These are phyloP conservation scores for Recurvomyces mirabilis DNA, from an alignment of 495 filamentous ascomycete genomes.

Conservation along the genomic window DNA sequence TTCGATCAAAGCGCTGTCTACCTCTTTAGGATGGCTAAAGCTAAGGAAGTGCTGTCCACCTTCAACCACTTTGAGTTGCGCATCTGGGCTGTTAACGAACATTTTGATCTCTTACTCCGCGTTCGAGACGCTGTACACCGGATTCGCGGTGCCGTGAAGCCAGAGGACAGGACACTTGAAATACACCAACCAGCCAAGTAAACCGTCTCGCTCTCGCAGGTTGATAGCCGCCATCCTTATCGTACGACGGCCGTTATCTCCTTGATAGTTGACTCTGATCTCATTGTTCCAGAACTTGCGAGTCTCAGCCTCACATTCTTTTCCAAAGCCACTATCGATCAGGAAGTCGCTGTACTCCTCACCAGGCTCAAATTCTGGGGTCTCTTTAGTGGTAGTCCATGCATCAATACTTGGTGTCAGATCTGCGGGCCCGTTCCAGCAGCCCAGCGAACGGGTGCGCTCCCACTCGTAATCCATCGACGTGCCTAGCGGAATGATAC, in stretches of 20 bases:
- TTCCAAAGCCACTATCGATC: conserved; percentile 45
- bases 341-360: conserved; percentile 46
- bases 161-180: conserved; percentile 50
- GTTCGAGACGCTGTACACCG: conserved; percentile 37
- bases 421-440: conserved; percentile 45
- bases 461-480: conserved; percentile 51
- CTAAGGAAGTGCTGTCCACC: conserved; percentile 49
- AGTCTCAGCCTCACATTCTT: conserved; percentile 30
- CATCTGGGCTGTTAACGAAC: conserved; percentile 43
- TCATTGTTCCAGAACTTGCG: conserved; percentile 42
- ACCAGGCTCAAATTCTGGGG: conserved; percentile 43
- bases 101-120: conserved; percentile 46
- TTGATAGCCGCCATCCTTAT: conserved; percentile 47
- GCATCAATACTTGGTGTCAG: conserved; percentile 34
- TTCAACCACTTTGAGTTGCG: conserved; percentile 38
- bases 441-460: conserved; percentile 39
- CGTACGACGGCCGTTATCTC: conserved; percentile 47
- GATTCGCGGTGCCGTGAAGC: conserved; percentile 42
- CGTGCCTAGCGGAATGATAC: conserved; percentile 49
- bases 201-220: conserved; percentile 46
- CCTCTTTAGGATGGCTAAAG: conserved; percentile 44
- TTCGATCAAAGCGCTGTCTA: conserved; percentile 40
- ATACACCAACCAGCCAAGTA: conserved; percentile 43
- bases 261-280: conserved; percentile 45
- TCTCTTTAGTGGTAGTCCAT: conserved; percentile 37